Conservation (phyloP, 305 asterid genomes). For the Fraxinus dipetala region DNA sequence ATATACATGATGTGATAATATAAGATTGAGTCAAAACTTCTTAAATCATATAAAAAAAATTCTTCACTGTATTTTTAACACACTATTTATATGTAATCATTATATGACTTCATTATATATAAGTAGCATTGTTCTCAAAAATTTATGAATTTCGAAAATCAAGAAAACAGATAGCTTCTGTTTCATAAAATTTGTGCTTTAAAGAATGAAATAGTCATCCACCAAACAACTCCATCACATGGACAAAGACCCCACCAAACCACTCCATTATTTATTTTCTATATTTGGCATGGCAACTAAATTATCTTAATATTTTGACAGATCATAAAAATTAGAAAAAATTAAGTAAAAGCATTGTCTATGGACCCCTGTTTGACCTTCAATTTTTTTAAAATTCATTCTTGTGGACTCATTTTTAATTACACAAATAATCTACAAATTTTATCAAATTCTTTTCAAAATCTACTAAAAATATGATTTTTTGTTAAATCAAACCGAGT, state of each 20-base stretch:
- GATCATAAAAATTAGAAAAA: background rate
- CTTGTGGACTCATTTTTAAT: no score
- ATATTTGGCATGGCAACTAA: background rate
- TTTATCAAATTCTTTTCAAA: no score
- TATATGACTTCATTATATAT: no score
- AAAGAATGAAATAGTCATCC: background rate
- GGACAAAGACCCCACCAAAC: background rate
- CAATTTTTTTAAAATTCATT: background rate
- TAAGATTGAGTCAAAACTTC: no score
- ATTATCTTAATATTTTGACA: background rate
- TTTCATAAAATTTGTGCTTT: slow-evolving; percentile 14
- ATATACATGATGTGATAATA: no score
- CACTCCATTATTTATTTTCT: background rate
- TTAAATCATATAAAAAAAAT: no score
- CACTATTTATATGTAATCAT: no score
- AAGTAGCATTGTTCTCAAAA: no score
- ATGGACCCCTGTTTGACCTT: background rate
- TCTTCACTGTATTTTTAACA: no score
- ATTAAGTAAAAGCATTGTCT: background rate
- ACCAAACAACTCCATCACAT: slow-evolving; percentile 31
- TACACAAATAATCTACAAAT: no score
- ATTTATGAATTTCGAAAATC: background rate
- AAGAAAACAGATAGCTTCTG: background rate
- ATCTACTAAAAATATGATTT: no score
- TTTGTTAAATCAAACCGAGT: background rate